Conservation (phyloP, 169 alveolate species). For the Fabrea salina region DNA sequence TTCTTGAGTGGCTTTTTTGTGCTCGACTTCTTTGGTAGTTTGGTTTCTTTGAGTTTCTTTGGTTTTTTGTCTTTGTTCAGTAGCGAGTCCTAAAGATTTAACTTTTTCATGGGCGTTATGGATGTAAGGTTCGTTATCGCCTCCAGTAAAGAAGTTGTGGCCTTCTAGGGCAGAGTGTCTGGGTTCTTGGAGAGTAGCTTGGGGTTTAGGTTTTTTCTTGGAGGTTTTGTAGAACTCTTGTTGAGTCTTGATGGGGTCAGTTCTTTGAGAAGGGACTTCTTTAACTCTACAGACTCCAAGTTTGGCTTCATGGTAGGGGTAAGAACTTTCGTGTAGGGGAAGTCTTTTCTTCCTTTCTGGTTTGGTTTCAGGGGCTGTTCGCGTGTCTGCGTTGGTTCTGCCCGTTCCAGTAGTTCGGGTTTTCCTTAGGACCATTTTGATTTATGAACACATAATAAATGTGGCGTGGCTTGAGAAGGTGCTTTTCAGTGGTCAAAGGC, state of each 20-base stretch:
- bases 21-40: slow-evolving; percentile 48
- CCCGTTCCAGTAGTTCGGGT: background rate
- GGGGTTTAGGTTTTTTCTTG: slow-evolving; percentile 36
- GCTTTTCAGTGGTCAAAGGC: too few relatives aligned
- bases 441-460: too few relatives aligned
- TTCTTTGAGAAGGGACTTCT: background rate
- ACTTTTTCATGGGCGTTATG: background rate
- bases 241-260: slow-evolving; percentile 29
- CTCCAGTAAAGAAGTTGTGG: slow-evolving; percentile 39
- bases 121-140: background rate
- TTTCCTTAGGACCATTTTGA: slow-evolving; percentile 29
- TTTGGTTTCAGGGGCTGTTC: slow-evolving; percentile 15
- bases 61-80: background rate
- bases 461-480: too few relatives aligned
- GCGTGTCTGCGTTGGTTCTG: background rate
- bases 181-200: slow-evolving; percentile 23
- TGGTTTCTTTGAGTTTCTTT: slow-evolving; percentile 16
- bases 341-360: background rate
- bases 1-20: slow-evolving; percentile 70
- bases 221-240: slow-evolving; percentile 29
- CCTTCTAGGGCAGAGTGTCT: slow-evolving; percentile 39
- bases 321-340: slow-evolving; percentile 10
- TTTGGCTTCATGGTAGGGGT: background rate
- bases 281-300: slow-evolving; percentile 6
- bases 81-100: background rate